These are phyloP conservation scores for Isabelozyma rhagii DNA, from an alignment of 805 yeast species.

Conservation along the genomic window DNA sequence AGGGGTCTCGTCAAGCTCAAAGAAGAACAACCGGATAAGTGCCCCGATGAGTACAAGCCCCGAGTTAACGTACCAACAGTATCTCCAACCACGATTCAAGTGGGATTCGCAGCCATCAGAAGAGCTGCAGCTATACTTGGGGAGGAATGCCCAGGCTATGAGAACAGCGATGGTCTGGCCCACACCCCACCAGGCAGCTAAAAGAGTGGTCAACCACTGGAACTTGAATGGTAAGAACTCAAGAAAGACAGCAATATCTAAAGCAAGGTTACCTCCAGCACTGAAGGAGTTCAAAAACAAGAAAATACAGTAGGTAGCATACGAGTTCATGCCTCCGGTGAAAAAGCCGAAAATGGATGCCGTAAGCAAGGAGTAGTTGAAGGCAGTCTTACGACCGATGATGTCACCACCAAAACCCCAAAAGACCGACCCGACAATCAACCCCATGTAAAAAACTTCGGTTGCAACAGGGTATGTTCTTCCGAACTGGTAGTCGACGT, in stretches of 20 bases:
- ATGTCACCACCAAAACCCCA: constrained; percentile 9
- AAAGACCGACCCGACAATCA: constrained; percentile 7
- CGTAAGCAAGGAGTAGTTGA: constrained; percentile 16
- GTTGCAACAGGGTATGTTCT: constrained; percentile 40
- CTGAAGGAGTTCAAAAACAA: constrained; percentile 17
- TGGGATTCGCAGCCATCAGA: constrained; percentile 41
- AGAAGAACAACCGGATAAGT: constrained; percentile 24
- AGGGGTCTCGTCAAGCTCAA: constrained; percentile 51
- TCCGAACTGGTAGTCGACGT: constrained; percentile 47
- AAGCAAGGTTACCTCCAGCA: constrained; percentile 28
- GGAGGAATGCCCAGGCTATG: constrained; percentile 53
- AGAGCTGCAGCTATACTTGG: constrained; percentile 33
- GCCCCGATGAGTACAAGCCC: constrained; percentile 44
- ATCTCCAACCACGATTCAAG: constrained; percentile 61
- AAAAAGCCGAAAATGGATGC: constrained; percentile 19
- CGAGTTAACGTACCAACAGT: constrained; percentile 45
- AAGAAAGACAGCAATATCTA: constrained; percentile 26
- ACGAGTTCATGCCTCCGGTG: constrained; percentile 22
- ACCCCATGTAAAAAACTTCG: constrained; percentile 34
- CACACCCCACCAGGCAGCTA: constrained; percentile 59
- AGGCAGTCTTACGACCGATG: constrained; percentile 9
- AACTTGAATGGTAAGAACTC: constrained; percentile 23
- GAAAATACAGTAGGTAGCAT: constrained; percentile 23
- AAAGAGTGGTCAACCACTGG: constrained; percentile 22
- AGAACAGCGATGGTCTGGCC: constrained; percentile 54